Evolutionary conservation across 805 yeast species (phyloP).

Genomic region (Kuraishia piskuri): DNA sequence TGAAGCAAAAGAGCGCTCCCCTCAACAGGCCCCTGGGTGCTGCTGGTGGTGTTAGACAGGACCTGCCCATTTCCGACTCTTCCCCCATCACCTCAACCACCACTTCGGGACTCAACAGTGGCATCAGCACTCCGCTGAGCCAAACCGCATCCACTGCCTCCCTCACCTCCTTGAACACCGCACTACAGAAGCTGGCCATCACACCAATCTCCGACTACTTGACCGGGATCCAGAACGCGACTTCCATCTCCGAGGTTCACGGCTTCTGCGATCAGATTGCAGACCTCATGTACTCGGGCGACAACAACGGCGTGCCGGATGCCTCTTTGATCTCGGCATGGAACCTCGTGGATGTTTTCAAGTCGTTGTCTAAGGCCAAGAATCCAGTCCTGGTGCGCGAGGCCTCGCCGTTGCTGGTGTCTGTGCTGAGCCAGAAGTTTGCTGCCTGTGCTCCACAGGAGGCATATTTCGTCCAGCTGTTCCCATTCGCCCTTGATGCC

Average conservation of each 20-base stretch:
- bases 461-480: constrained; percentile 57
- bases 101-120: constrained; percentile 22
- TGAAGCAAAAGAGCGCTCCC: constrained; percentile 32
- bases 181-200: constrained; percentile 54
- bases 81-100: constrained; percentile 9
- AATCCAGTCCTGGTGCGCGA: constrained; percentile 71
- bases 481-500: constrained; percentile 59
- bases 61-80: constrained; percentile 7
- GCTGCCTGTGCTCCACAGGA: constrained; percentile 69
- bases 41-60: constrained; percentile 8
- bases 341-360: constrained; percentile 54
- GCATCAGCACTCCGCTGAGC: constrained; percentile 18
- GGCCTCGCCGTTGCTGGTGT: constrained; percentile 55
- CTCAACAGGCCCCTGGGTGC: constrained; percentile 8
- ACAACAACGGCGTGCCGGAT: constrained; percentile 13
- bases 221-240: constrained; percentile 38
- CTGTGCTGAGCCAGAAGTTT: constrained; percentile 45
- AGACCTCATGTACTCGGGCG: constrained; percentile 37
- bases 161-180: constrained; percentile 53
- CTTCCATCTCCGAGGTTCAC: constrained; percentile 46
- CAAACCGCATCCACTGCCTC: constrained; percentile 56
- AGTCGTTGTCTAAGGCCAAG: constrained; percentile 65
- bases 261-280: constrained; percentile 46
- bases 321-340: constrained; percentile 43
- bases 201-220: constrained; percentile 62